These are phyloP conservation scores for Penicillium sp. DNA, from an alignment of 2,329 filamentous ascomycete genomes.

Conservation along the genomic window DNA sequence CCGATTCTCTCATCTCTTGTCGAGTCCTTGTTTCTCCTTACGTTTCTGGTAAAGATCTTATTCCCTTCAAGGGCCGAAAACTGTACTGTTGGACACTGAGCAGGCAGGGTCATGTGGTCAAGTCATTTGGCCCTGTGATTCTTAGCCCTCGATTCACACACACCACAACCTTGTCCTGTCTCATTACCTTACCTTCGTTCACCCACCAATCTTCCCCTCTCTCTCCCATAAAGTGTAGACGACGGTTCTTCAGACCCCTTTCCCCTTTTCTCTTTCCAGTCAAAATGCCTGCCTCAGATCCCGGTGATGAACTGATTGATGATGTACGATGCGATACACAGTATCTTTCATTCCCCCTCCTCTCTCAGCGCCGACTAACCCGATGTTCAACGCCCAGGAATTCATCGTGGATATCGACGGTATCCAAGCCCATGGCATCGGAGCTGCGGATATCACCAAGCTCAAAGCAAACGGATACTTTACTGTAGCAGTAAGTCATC, in stretches of 20 bases:
- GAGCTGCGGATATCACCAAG: slow-evolving; percentile 60
- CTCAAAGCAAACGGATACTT: slow-evolving; percentile 58
- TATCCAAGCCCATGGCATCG: slow-evolving; percentile 61
- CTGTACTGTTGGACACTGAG: too few species aligned
- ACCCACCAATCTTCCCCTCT: too few species aligned
- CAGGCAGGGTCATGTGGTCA: not conserved
- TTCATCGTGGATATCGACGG: slow-evolving; percentile 62
- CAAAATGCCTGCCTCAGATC: slow-evolving; percentile 49
- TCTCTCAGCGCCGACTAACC: not conserved
- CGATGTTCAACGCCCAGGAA: slow-evolving; percentile 31
- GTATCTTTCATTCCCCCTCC: slow-evolving; percentile 11
- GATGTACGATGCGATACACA: slow-evolving; percentile 35
- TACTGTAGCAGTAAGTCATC: slow-evolving; percentile 53
- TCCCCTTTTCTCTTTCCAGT: not conserved
- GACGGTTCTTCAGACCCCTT: too few species aligned
- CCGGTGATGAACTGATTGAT: slow-evolving; percentile 47
- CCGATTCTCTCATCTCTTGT: too few species aligned
- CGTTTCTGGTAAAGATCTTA: too few species aligned
- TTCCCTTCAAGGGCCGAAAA: too few species aligned
- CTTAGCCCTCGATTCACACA: too few species aligned
- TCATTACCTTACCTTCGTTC: too few species aligned
- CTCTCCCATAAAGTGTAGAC: too few species aligned
- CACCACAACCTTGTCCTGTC: too few species aligned
- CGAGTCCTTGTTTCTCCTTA: too few species aligned
- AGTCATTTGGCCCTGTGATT: not conserved